Base-by-base conservation (phyloP, 495 filamentous ascomycete species). In the Oidiodendron maius region DNA sequence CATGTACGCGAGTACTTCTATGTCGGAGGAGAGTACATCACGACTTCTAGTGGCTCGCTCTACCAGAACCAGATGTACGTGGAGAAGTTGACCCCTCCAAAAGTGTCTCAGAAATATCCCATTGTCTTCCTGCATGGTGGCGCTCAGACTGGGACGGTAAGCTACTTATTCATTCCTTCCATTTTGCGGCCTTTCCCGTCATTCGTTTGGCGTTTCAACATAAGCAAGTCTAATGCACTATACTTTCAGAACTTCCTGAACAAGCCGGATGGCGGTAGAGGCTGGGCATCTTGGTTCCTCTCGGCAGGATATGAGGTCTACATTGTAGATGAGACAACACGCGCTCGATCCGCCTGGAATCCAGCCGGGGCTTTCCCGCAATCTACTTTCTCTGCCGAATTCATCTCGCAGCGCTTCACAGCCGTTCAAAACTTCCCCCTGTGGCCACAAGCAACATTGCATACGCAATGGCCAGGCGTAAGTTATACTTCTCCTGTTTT, bases 381-480 rank as follows among this genome's bases (percentile, higher is more conserved):
- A 37, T 25, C 40, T 9, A 51, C 51, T 2, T 48, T 43, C 58
- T 39, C 56, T 30, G 48, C 56, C 6, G 56, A 59, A 17, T 40
- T 38, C 18, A 52, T 59, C 30, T 35, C 55, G 43, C 38, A 55
- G 22, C 39, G 43, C 9, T 70, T 75, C 44, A 75, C 72, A 10
- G 71, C 65, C 5, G 45, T 59, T 38, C 48, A 61, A 38, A 51
- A 67, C n/a, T 37, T 53, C 44, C 58, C 55, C n/a, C 55, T 56
- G 5, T 78, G 70, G 66, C 65, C 66, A 0, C 68, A 69, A 55
- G 71, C 72, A 15, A 45, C 56, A 24, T 56, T 66, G 17, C 75
- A 78, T 44, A 72, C 66, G n/a, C 74, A 81, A 64, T 81, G 74
- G 70, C 74, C 76, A 11, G 74, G 76, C 25, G 54, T 57, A 44